Evolutionary conservation across 371 early-diverging fungal genomes (phyloP), one percentile per base, ranked within the genome.

Genomic region (Amoeboaphelidium occidentale): DNA sequence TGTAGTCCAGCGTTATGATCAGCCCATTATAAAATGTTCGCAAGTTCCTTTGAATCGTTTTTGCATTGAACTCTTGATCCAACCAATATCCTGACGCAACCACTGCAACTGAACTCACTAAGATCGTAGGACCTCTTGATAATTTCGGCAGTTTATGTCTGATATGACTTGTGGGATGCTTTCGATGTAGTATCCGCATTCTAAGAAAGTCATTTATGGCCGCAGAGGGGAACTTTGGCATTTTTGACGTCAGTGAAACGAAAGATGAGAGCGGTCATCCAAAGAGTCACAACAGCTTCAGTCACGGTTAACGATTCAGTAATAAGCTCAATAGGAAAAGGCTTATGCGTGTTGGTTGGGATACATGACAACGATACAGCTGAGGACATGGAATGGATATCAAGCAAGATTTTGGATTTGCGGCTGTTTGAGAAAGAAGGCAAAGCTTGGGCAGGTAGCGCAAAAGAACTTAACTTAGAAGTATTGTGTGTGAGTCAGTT

Each of bases 401-500:
- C 70, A 3, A 63, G 64, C 23, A 85, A 83, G 58, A 64, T 84
- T 24, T 66, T 85, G 3, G 72, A 69, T 45, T 59, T 82, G 17
- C 69, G 79, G n/a, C 68, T 85, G 2, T 85, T 82, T 54, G 72
- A 76, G 27, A 76, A 76, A 24, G 65, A 63, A 28, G 71, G 68
- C 2, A 57, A 53, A 28, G 72, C 71, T 72, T 85, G 85, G 86
- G 70, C 72, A 47, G 74, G 71, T 47, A 72, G 75, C 26, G 80
- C 76, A 42, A 70, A 70, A 48, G 81, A 83, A 47, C 55, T 70
- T 6, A 74, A 67, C 0, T 62, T 77, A 6, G 79, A 79, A 52
- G 57, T 85, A 3, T 76, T 81, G 66, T 46, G 60, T 46, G 82
- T 84, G 2, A 79, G 81, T 1, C 84, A 87, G 59, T 84, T 85